A percentile compares a stretch with the other conserved stretches of the same genome.
Evolutionary conservation across 345 rosid genomes (phyloP).

Genomic region (Rubroshorea leprosula): DNA sequence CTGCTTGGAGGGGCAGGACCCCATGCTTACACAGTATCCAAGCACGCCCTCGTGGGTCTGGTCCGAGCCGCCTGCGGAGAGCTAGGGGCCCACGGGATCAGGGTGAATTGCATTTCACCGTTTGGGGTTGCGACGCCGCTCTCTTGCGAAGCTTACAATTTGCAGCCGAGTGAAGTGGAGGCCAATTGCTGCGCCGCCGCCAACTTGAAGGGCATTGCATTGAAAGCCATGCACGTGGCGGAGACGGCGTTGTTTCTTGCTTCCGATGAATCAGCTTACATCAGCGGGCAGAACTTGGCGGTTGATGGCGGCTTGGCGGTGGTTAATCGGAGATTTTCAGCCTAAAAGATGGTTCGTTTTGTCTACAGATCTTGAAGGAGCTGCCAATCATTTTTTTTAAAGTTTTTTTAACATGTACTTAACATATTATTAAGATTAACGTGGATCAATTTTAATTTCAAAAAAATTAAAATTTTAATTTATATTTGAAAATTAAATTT

Average conservation of each 20-base stretch:
- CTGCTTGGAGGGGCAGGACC: conserved; percentile 63
- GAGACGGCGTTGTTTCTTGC: conserved; percentile 85
- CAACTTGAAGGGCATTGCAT: conserved; percentile 60
- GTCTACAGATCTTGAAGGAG: no score
- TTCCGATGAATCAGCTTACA: conserved; percentile 71
- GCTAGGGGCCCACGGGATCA: conserved; percentile 72
- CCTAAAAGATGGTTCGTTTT: no score
- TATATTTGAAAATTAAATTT: no score
- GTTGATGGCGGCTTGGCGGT: conserved; percentile 87
- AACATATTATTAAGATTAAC: no score
- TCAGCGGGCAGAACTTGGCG: conserved; percentile 81
- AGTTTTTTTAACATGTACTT: no score
- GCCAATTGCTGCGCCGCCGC: conserved; percentile 29
- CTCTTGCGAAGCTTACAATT: conserved; percentile 43
- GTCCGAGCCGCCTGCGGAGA: conserved; percentile 67
- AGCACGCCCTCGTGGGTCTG: conserved; percentile 74
- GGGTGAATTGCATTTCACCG: conserved; percentile 82
- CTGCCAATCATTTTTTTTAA: no score
- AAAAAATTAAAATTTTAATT: no score
- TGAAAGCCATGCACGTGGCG: conserved; percentile 73
- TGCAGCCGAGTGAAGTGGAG: conserved; percentile 46
- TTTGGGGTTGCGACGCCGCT: conserved; percentile 84
- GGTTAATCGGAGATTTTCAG: conserved; percentile 26
- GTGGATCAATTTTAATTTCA: no score
- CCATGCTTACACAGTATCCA: conserved; percentile 67